Evolutionary conservation across 495 filamentous ascomycete species (phyloP).

Genomic region (Lichenothelia convexa): DNA sequence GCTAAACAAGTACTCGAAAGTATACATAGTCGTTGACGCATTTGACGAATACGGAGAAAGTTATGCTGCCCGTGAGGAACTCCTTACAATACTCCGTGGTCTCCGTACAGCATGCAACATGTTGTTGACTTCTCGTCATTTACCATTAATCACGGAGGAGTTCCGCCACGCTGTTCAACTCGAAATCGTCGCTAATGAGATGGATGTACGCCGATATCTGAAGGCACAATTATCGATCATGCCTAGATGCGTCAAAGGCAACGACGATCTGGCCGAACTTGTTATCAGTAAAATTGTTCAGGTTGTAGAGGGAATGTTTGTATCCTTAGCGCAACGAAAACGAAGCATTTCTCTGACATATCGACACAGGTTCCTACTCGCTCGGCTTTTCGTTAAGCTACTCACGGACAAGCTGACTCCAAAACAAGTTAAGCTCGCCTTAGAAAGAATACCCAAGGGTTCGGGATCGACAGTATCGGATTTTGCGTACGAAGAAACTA

Average conservation of each 20-base stretch:
- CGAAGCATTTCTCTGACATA: no score
- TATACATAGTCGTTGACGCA: slow-evolving; percentile 29
- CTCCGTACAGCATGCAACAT: slow-evolving; percentile 16
- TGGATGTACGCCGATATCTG: slow-evolving; percentile 10
- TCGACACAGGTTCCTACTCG: slow-evolving; percentile 39
- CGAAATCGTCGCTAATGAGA: slow-evolving; percentile 9
- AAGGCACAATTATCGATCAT: slow-evolving; percentile 4
- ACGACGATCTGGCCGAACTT: slow-evolving; percentile 1
- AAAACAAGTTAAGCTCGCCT: slow-evolving; percentile 17
- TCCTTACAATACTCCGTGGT: slow-evolving; percentile 17
- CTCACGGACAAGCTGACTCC: slow-evolving; percentile 20
- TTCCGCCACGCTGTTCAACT: slow-evolving; percentile 4
- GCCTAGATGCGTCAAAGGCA: slow-evolving; percentile 3
- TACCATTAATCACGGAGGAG: slow-evolving; percentile 6
- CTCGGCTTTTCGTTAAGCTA: slow-evolving; percentile 29
- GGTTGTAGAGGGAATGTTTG: slow-evolving; percentile 12
- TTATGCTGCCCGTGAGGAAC: slow-evolving; percentile 14
- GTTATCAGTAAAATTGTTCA: slow-evolving; percentile 6
- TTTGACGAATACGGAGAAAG: slow-evolving; percentile 24
- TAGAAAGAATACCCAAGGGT: slow-evolving; percentile 18
- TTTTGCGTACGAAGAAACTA: slow-evolving; percentile 25
- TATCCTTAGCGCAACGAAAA: neutral
- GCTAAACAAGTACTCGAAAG: slow-evolving; percentile 9
- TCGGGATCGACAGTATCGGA: slow-evolving; percentile 11
- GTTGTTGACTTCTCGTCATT: slow-evolving; percentile 10